A percentile compares a stretch with the other conserved stretches of the same genome.
These are phyloP conservation scores for Phytophthora constricta DNA, from an alignment of 352 stramenopile genomes.

Conservation along the genomic window DNA sequence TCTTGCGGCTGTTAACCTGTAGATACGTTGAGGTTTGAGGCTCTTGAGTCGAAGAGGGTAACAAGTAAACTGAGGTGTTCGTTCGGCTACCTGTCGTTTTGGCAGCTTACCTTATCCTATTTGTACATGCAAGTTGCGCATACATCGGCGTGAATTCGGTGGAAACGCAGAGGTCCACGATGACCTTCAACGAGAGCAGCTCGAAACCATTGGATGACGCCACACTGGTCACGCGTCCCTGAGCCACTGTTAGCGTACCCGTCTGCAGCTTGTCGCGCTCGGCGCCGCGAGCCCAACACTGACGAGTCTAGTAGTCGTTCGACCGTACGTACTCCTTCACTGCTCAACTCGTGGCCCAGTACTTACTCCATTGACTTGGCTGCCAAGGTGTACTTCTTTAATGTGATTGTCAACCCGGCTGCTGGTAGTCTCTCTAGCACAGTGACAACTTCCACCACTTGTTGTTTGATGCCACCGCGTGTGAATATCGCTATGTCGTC, in stretches of 20 bases:
- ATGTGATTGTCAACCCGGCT: not conserved
- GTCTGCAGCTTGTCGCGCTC: not conserved
- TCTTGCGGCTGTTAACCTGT: not conserved
- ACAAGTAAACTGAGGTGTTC: not conserved
- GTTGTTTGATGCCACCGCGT: not conserved
- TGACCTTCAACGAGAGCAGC: no score
- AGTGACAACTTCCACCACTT: not conserved
- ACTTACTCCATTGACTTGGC: not conserved
- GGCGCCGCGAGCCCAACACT: no score
- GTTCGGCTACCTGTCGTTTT: not conserved
- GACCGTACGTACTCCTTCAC: not conserved
- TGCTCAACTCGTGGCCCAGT: not conserved
- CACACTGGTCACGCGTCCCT: not conserved
- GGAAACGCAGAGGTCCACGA: not conserved
- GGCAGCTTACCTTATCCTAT: no score
- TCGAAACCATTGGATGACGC: no score
- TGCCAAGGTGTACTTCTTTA: not conserved
- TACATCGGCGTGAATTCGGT: not conserved
- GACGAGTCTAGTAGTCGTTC: not conserved
- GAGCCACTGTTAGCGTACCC: not conserved
- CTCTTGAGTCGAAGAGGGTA: not conserved
- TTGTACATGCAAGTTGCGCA: no score
- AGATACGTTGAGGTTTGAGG: not conserved
- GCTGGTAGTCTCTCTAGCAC: not conserved
- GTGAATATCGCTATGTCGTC: not conserved